phyloP scores from a whole-genome alignment of 345 rosid genomes.

The Xanthoceras sorbifolium region DNA sequence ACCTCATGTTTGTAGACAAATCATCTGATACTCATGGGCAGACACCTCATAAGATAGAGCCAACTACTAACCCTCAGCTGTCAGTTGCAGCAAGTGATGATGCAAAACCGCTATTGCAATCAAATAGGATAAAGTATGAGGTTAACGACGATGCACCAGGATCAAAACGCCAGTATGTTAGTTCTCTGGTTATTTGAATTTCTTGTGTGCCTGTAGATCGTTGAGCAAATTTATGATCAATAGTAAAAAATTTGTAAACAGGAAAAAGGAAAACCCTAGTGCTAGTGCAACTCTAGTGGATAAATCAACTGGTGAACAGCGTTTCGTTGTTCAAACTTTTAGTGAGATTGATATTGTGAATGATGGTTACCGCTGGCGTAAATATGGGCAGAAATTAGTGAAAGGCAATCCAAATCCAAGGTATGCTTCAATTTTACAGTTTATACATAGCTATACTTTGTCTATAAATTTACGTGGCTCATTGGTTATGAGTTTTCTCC shows the following conservation, averaged over 20 bases:
- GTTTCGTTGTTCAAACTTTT: slow-evolving; percentile 57
- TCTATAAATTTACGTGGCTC: neutral
- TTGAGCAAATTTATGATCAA: slow-evolving; percentile 21
- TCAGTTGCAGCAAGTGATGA: slow-evolving; percentile 38
- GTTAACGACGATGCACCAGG: slow-evolving; percentile 45
- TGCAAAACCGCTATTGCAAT: slow-evolving; percentile 46
- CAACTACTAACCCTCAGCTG: slow-evolving; percentile 40
- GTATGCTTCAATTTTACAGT: slow-evolving; percentile 32
- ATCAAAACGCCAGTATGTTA: slow-evolving; percentile 67
- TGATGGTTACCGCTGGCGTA: slow-evolving; percentile 99
- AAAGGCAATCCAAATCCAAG: slow-evolving; percentile 98
- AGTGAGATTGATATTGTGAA: slow-evolving; percentile 69
- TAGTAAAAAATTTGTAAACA: slow-evolving; percentile 34
- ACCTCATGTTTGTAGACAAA: slow-evolving; percentile 45
- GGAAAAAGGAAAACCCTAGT: slow-evolving; percentile 62
- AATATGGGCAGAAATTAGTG: slow-evolving; percentile 95
- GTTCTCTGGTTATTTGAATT: neutral
- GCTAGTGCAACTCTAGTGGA: slow-evolving; percentile 44
- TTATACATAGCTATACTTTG: neutral
- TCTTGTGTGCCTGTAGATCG: slow-evolving; percentile 6
- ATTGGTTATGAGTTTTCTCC: neutral
- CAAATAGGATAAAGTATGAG: slow-evolving; percentile 48
- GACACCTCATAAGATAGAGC: slow-evolving; percentile 34
- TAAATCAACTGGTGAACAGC: slow-evolving; percentile 54
- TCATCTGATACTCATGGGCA: slow-evolving; percentile 43